Conservation (phyloP, 2,329 filamentous ascomycete species). For the Trichoderma guizhouense region DNA sequence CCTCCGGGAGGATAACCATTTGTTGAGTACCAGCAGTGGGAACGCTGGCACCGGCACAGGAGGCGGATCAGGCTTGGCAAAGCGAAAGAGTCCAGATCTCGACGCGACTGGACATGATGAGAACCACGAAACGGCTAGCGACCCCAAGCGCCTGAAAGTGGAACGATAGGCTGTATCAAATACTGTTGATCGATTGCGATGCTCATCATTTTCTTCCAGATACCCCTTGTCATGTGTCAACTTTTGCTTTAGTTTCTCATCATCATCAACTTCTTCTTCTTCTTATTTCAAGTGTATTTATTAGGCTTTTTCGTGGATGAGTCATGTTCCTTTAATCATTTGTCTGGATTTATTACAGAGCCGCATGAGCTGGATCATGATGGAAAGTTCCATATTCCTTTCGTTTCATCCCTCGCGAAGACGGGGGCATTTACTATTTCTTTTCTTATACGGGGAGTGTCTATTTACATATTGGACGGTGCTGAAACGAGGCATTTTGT, state of each 20-base stretch:
- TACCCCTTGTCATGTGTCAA: slow-evolving; percentile 20
- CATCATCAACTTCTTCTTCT: neutral
- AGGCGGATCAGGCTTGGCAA: slow-evolving; percentile 30
- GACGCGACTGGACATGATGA: slow-evolving; percentile 41
- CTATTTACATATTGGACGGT: neutral
- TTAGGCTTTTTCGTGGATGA: neutral
- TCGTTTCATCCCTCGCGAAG: neutral
- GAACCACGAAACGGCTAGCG: slow-evolving; percentile 40
- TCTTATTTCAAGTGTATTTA: slow-evolving; percentile 1
- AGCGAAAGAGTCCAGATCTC: slow-evolving; percentile 57
- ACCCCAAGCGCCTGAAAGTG: slow-evolving; percentile 53
- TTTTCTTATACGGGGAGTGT: neutral
- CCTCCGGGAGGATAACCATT: slow-evolving; percentile 51
- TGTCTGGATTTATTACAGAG: neutral
- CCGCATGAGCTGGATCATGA: neutral
- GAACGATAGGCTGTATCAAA: slow-evolving; percentile 34
- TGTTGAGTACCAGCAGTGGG: slow-evolving; percentile 21
- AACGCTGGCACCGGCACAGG: slow-evolving; percentile 18
- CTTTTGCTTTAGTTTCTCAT: slow-evolving; percentile 2
- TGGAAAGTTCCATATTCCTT: neutral
- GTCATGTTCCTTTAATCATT: neutral
- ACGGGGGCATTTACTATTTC: neutral
- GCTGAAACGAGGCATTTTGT: neutral
- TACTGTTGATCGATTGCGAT: slow-evolving; percentile 2
- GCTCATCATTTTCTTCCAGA: slow-evolving; percentile 14